Evolutionary conservation across 2,329 filamentous ascomycete species (phyloP), one percentile per base, ranked within the genome.

Genomic region (Scedosporium apiospermum): DNA sequence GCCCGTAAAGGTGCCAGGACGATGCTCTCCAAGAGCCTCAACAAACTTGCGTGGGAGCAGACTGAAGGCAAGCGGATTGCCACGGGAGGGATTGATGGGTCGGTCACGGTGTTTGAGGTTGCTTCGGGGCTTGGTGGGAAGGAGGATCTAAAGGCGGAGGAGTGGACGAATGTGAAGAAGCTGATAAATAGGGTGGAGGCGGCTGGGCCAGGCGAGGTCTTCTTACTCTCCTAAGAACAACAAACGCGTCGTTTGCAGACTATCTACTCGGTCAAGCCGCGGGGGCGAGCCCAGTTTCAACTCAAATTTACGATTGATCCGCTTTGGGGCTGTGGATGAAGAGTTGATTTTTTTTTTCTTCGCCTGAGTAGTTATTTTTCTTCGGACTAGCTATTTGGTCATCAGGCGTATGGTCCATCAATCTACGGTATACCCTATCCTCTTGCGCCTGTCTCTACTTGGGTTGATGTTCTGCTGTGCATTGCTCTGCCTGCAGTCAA

Each of bases 151-250:
- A 88, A 89, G 72, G 86, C 86, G 61, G 95, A 99, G 70, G 93
- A 98, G 73, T 99, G 95, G 93, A 85, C 88, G 5, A 90, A 85
- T 42, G 90, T 99, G 67, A 98, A 97, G 85, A 93, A 91, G 75
- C 79, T 97, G 71, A 85, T 97, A 26, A 87, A 85, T 51, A 85
- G 88, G 69, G 76, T 93, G 64, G 93, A 96, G 75, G 80, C 80
- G 16, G 78, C 77, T n/a, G 78, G 80, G 1, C 72, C 79, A 49
- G 81, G 80, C 59, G 79, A 78, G n/a, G 76, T 75, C 18, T 74
- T 78, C 38, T 44, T 62, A 30, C 42, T 61, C 14, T 53, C 46
- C 23, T 38, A 38, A 30, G 23, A 61, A 14, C 4, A 10, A 12
- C 1, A 21, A 44, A 44, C 26, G 18, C 9, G 16, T 9, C 10